Conservation (phyloP, 1,284 basidiomycete species). For the Puccinia triticina region DNA sequence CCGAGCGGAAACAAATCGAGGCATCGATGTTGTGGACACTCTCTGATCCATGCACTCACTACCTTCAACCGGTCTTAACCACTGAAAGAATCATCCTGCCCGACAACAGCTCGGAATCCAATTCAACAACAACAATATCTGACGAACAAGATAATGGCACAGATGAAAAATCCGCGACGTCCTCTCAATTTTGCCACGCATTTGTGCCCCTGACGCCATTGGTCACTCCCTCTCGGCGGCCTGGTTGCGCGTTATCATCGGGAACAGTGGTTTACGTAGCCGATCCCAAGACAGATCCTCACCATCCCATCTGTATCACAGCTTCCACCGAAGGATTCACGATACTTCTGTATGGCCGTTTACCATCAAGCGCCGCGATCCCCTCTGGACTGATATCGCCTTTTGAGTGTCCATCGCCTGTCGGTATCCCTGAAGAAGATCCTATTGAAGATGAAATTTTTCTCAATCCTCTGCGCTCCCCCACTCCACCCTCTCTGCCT, state of each 20-base stretch:
- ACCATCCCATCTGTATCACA: conserved; percentile 47
- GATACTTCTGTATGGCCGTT: conserved; percentile 44
- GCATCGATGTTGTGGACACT: conserved; percentile 50
- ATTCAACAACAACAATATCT: neutral
- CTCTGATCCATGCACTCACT: conserved; percentile 50
- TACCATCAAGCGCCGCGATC: conserved; percentile 16
- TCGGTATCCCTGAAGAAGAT: conserved; percentile 18
- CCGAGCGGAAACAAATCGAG: conserved; percentile 48
- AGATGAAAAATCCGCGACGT: neutral
- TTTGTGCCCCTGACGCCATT: conserved; percentile 32
- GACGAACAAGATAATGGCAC: neutral
- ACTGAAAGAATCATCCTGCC: conserved; percentile 40
- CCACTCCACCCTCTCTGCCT: conserved; percentile 33
- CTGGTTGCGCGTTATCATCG: conserved; percentile 32
- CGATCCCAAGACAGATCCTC: conserved; percentile 41
- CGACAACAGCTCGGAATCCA: neutral
- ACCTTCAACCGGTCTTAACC: conserved; percentile 44
- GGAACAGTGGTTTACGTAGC: conserved; percentile 49
- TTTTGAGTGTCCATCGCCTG: conserved; percentile 13
- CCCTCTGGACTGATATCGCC: conserved; percentile 29
- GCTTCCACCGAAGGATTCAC: conserved; percentile 50
- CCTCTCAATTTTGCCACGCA: conserved; percentile 41
- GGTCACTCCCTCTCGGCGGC: conserved; percentile 38
- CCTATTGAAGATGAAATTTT: neutral
- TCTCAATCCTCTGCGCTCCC: conserved; percentile 26